A percentile compares a stretch with the other conserved stretches of the same genome.
Evolutionary conservation across 768 basidiomycete genomes (phyloP).

Genomic region (Jaapia argillacea): DNA sequence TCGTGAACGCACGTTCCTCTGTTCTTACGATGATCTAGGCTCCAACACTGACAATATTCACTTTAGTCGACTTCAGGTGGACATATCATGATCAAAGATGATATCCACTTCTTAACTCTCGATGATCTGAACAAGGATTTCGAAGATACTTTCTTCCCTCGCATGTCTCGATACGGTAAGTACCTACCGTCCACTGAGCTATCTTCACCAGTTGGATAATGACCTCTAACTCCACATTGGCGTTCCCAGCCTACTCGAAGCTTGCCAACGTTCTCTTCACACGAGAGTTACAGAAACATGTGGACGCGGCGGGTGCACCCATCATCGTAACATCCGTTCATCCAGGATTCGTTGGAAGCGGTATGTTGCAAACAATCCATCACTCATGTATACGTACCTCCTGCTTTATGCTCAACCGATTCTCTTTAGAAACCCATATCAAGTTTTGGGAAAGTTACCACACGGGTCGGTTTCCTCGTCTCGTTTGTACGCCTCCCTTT

Average conservation of each 20-base stretch:
- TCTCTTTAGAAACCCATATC: too few relatives aligned
- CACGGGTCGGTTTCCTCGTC: background rate
- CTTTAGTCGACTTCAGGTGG: constrained; percentile 11
- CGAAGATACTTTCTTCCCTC: constrained; percentile 10
- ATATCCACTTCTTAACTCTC: constrained; percentile 19
- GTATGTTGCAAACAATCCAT: constrained; percentile 1
- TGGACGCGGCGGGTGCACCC: constrained; percentile 17
- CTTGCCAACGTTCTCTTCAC: constrained; percentile 14
- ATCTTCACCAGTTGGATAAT: background rate
- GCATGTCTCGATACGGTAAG: constrained; percentile 3
- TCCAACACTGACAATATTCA: background rate
- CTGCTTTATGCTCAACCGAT: too few relatives aligned
- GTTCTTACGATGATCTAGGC: background rate
- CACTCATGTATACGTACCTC: constrained; percentile 6
- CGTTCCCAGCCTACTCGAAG: constrained; percentile 5
- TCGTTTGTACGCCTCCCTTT: constrained; percentile 5
- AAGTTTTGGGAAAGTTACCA: too few relatives aligned
- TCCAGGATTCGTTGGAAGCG: constrained; percentile 25
- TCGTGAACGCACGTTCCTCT: constrained; percentile 21
- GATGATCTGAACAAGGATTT: constrained; percentile 25
- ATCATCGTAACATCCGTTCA: constrained; percentile 24
- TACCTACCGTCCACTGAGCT: background rate
- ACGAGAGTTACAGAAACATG: constrained; percentile 14
- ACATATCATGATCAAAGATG: constrained; percentile 9
- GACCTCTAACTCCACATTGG: background rate